A percentile compares a stretch with the other conserved stretches of the same genome.
Conservation (phyloP, 2,329 filamentous ascomycete species). For the Penicillium sp. region DNA sequence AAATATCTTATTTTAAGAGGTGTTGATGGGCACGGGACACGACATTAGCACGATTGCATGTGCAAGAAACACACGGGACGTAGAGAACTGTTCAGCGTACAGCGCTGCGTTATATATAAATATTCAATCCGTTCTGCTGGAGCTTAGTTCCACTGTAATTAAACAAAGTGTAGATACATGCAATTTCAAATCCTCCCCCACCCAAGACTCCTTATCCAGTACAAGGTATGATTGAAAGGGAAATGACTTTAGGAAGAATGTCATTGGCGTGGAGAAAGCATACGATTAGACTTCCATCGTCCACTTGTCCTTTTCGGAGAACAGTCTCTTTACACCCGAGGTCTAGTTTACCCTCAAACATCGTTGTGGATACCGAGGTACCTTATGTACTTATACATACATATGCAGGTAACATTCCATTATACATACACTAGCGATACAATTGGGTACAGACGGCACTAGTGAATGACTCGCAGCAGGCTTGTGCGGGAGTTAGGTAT, state of each 20-base stretch:
- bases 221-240: too few relatives aligned
- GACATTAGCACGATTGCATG: not conserved
- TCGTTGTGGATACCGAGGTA: not conserved
- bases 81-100: not conserved
- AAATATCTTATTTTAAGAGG: too few relatives aligned
- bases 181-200: too few relatives aligned
- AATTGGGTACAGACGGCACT: not conserved
- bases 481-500: not conserved
- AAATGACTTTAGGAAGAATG: too few relatives aligned
- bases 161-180: too few relatives aligned
- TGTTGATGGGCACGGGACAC: not conserved
- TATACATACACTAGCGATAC: not conserved
- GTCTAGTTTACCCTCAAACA: too few relatives aligned
- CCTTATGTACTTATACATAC: not conserved
- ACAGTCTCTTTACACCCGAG: too few relatives aligned
- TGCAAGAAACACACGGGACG: not conserved
- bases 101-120: constrained; percentile 1
- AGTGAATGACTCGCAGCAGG: constrained; percentile 11
- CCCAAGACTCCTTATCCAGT: too few relatives aligned
- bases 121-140: constrained; percentile 4
- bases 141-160: too few relatives aligned
- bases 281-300: too few relatives aligned
- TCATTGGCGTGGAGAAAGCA: too few relatives aligned
- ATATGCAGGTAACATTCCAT: not conserved
- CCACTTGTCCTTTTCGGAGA: too few relatives aligned